These are phyloP conservation scores for Cercospora zeae-maydis DNA, from an alignment of 2,329 filamentous ascomycete species.

Conservation along the genomic window DNA sequence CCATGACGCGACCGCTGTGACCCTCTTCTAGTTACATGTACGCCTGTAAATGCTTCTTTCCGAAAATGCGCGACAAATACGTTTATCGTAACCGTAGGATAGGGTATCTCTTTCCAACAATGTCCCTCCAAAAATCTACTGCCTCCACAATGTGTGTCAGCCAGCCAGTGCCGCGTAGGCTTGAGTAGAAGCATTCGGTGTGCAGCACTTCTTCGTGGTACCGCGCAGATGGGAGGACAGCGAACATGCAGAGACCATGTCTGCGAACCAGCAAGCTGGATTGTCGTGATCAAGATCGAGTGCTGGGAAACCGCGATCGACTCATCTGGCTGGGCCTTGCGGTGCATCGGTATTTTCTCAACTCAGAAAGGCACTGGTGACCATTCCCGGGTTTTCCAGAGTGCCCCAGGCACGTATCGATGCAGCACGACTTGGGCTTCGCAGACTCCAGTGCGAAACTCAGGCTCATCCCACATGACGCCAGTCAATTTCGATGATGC, in stretches of 20 bases:
- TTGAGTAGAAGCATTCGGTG: not conserved
- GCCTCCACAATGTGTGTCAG: not conserved
- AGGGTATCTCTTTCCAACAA: not conserved
- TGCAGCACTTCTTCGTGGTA: not conserved
- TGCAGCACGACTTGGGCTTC: not conserved
- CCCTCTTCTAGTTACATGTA: not conserved
- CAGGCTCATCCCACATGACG: slow-evolving; percentile 13
- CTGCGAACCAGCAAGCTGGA: not conserved
- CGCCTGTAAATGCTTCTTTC: not conserved
- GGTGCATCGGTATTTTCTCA: not conserved
- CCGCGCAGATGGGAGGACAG: not conserved
- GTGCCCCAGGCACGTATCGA: not conserved
- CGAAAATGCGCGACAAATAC: not conserved
- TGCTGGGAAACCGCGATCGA: not conserved
- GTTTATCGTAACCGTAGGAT: not conserved
- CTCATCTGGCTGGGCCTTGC: not conserved
- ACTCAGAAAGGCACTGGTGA: not conserved
- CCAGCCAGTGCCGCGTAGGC: not conserved
- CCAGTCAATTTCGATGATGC: slow-evolving; percentile 33
- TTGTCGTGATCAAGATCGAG: not conserved
- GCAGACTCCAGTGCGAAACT: not conserved
- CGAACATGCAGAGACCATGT: not conserved
- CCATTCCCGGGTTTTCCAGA: not conserved
- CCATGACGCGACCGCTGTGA: too few species aligned
- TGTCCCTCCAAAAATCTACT: not conserved